Percentiles rank a stretch among this genome's conserved stretches.
Evolutionary conservation across 83 land plant species (phyloP).

Genomic region (Thuja plicata): DNA sequence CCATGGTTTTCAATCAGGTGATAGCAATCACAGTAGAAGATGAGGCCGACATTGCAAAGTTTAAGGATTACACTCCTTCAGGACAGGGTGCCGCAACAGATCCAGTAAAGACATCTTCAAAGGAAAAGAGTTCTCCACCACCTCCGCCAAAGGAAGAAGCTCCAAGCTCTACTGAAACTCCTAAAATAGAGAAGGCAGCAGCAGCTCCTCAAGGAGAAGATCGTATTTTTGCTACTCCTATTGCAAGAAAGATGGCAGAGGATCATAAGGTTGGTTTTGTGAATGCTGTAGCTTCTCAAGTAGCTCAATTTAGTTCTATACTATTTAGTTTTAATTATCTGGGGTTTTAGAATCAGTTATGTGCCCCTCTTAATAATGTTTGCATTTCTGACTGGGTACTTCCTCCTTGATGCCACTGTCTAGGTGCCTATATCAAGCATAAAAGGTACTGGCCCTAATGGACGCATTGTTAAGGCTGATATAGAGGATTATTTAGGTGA

Average conservation of each 20-base stretch:
- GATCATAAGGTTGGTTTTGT: constrained; percentile 57
- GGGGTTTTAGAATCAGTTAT: not conserved
- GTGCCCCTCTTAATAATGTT: not conserved
- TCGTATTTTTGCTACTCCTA: constrained; percentile 82
- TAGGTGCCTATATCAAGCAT: constrained; percentile 87
- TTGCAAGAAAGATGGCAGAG: constrained; percentile 83
- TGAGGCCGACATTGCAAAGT: constrained; percentile 70
- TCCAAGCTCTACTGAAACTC: constrained; percentile 40
- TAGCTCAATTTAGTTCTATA: not conserved
- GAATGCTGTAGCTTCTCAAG: not conserved
- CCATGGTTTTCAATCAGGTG: constrained; percentile 34
- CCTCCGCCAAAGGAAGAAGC: constrained; percentile 19
- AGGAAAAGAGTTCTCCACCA: constrained; percentile 37
- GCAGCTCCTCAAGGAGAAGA: constrained; percentile 39
- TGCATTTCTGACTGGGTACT: not conserved
- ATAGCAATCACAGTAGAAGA: constrained; percentile 91
- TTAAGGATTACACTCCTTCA: constrained; percentile 77
- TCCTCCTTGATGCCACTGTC: not conserved
- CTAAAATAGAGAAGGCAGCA: constrained; percentile 28
- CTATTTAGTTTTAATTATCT: not conserved
- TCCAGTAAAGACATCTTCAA: constrained; percentile 22
- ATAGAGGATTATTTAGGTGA: constrained; percentile 88
- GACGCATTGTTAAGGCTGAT: constrained; percentile 93
- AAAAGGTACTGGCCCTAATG: constrained; percentile 96
- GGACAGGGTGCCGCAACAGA: constrained; percentile 33